A percentile compares a stretch with the other conserved stretches of the same genome.
Evolutionary conservation across 2,329 filamentous ascomycete genomes (phyloP).

Genomic region (Alternaria novae-zelandiae): DNA sequence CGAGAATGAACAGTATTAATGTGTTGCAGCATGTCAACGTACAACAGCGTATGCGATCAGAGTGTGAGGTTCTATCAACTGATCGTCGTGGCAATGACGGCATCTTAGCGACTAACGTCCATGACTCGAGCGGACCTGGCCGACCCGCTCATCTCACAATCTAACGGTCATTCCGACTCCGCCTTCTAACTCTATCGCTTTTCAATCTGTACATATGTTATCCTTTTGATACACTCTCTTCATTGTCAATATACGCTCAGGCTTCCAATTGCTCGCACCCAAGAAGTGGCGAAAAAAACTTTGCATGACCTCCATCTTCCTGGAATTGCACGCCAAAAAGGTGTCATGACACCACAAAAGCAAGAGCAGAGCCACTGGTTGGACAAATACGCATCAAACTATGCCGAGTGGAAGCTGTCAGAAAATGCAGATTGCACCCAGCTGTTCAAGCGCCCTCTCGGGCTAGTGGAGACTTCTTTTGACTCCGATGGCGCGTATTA

Average conservation of each 20-base stretch:
- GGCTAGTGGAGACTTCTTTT: constrained; percentile 54
- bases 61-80: not conserved
- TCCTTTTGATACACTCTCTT: not conserved
- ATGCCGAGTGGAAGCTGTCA: constrained; percentile 46
- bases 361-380: constrained; percentile 44
- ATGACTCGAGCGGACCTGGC: not conserved
- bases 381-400: constrained; percentile 46
- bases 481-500: constrained; percentile 53
- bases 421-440: constrained; percentile 16
- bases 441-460: constrained; percentile 48
- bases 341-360: not conserved
- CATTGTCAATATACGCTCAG: not conserved
- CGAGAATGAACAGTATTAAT: not conserved
- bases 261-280: not conserved
- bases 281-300: not conserved
- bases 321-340: not conserved
- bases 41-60: not conserved
- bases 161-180: not conserved
- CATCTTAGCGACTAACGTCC: not conserved
- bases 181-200: not conserved
- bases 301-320: not conserved
- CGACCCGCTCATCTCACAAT: not conserved
- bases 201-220: not conserved
- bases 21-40: not conserved
- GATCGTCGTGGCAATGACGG: constrained; percentile 2